A percentile compares a stretch with the other conserved stretches of the same genome.
phyloP scores from a whole-genome alignment of 2,329 filamentous ascomycete genomes.

The Diplocarpon rosae region DNA sequence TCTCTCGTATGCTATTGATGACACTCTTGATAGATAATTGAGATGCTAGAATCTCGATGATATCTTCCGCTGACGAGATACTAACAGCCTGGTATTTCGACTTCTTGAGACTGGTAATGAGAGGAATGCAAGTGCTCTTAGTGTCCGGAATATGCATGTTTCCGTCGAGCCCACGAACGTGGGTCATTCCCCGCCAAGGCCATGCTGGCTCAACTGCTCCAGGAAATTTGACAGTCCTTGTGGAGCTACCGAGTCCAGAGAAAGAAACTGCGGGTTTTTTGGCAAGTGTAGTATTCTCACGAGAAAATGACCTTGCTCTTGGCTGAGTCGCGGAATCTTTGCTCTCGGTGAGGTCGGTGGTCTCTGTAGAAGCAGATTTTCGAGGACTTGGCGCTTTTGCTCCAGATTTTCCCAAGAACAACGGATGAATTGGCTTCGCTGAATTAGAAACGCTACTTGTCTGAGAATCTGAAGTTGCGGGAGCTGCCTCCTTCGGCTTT shows the following conservation, averaged over 20 bases:
- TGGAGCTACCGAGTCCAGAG: slow-evolving; percentile 12
- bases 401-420: slow-evolving; percentile 50
- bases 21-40: slow-evolving; percentile 16
- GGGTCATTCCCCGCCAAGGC: slow-evolving; percentile 54
- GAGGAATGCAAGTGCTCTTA: neutral
- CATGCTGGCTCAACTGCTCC: slow-evolving; percentile 59
- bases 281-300: slow-evolving; percentile 12
- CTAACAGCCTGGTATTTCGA: slow-evolving; percentile 23
- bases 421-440: slow-evolving; percentile 50
- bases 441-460: slow-evolving; percentile 16
- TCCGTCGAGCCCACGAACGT: slow-evolving; percentile 41
- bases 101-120: slow-evolving; percentile 13
- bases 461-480: slow-evolving; percentile 17
- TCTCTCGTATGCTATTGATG: slow-evolving; percentile 14
- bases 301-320: neutral
- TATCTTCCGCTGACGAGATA: slow-evolving; percentile 19
- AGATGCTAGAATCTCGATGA: slow-evolving; percentile 17
- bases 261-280: slow-evolving; percentile 28
- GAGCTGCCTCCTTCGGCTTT: neutral
- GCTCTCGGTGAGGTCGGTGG: slow-evolving; percentile 4
- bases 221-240: slow-evolving; percentile 43
- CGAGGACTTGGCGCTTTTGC: slow-evolving; percentile 13
- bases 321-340: neutral
- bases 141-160: neutral
- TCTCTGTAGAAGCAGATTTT: neutral